phyloP scores from a whole-genome alignment of 2,329 filamentous ascomycete species.

The Claviceps sp. region DNA sequence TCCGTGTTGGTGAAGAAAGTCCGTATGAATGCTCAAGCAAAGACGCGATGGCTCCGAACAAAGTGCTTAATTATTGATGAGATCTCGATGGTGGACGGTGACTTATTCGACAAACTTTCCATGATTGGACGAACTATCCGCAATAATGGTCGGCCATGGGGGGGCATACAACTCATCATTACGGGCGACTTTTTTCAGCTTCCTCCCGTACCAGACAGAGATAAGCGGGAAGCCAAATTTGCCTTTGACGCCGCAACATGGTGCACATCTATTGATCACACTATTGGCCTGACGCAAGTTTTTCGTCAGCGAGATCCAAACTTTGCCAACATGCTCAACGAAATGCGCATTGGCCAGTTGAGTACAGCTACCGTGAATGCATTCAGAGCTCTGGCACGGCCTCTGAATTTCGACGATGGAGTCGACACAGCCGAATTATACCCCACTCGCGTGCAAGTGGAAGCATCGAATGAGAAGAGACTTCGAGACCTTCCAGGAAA shows the following conservation, averaged over 20 bases:
- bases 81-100: conserved; percentile 96
- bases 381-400: conserved; percentile 62
- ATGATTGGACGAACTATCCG: conserved; percentile 72
- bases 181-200: conserved; percentile 98
- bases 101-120: conserved; percentile 92
- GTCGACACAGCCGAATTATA: conserved; percentile 73
- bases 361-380: conserved; percentile 60
- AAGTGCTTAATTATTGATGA: conserved; percentile 87
- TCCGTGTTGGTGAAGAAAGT: conserved; percentile 80
- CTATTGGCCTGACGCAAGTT: conserved; percentile 86
- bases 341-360: conserved; percentile 84
- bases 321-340: conserved; percentile 92
- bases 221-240: conserved; percentile 62
- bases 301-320: conserved; percentile 86
- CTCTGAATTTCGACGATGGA: conserved; percentile 58
- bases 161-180: conserved; percentile 88
- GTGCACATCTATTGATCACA: conserved; percentile 87
- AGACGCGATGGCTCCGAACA: conserved; percentile 75
- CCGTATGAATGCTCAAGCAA: conserved; percentile 74
- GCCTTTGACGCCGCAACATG: conserved; percentile 87
- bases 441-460: conserved; percentile 80
- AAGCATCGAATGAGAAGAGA: conserved; percentile 65
- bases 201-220: conserved; percentile 75
- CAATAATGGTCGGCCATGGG: conserved; percentile 86
- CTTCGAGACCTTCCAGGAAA: conserved; percentile 61